Base-by-base conservation (phyloP, 495 filamentous ascomycete species). In the Aspergillus mulundensis region DNA sequence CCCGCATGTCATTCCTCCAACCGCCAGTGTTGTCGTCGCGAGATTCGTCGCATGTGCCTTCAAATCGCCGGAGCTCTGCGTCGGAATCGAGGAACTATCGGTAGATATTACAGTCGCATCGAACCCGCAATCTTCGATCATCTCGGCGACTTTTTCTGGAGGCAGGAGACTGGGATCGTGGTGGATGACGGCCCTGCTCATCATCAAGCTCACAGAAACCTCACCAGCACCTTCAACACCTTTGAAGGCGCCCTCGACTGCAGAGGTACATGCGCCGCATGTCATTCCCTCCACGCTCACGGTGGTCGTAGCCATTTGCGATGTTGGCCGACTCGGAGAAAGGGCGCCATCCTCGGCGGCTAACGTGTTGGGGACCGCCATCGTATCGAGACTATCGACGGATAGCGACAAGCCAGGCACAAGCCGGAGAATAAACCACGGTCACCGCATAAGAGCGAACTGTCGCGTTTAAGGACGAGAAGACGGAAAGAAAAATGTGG, bases 1-100 rank as follows among this genome's bases (percentile, higher is more conserved):
- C 41, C 92, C 92, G 65, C 93, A 97, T 7, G 94, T 97, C 94
- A 98, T 98, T 23, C 94, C 94, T 60, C 91, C 88, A n/a, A 97
- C 85, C 16, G 89, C 86, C 41, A 97, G 73, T 0, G 89, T 98
- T 10, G 91, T 97, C 5, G 81, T 84, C 8, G 84, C 85, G 16
- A 83, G 55, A 25, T 39, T 50, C 65, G 60, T 20, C 60, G 59
- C 45, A 25, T 70, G 52, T 57, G 65, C 59, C 54, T 72, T 53
- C 15, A 11, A 21, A 41, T 61, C 34, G 51, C 66, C 50, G 39
- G 61, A 60, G 19, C 59, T 61, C 15, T 68, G 65, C 50, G 52
- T 43, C 1, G 71, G 61, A 20, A 77, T 70, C 39, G 76, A 74
- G 3, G 84, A 80, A 20, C 84, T 62, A 63, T 96, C 90, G 3